These are phyloP conservation scores for Warburgia ugandensis DNA, from an alignment of 164 flowering plant species.

Conservation along the genomic window DNA sequence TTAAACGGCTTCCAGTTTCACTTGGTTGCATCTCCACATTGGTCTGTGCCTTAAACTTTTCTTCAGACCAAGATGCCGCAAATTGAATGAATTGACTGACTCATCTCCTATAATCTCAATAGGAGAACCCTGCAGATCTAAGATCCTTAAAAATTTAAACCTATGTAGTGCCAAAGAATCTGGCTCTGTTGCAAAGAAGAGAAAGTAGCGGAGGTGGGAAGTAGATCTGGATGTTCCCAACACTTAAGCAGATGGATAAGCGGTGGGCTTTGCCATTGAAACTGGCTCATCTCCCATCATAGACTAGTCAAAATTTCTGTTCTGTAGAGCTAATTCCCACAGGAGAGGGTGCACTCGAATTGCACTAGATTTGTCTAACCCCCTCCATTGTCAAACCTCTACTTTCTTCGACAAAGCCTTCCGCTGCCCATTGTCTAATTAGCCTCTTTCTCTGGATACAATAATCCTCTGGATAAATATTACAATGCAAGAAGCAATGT, in stretches of 20 bases:
- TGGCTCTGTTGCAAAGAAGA: neutral
- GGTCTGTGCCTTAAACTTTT: conserved; percentile 5
- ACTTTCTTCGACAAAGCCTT: conserved; percentile 13
- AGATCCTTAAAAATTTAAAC: conserved; percentile 9
- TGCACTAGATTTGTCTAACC: neutral
- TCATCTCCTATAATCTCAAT: neutral
- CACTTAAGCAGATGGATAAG: conserved; percentile 1
- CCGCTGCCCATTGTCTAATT: conserved; percentile 18
- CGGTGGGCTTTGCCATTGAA: neutral
- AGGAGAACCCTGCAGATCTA: conserved; percentile 6
- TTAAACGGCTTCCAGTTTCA: conserved; percentile 5
- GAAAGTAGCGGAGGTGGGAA: conserved; percentile 3
- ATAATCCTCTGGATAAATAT: conserved; percentile 14
- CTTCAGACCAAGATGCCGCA: conserved; percentile 10
- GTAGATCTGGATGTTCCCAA: neutral
- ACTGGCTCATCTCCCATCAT: neutral
- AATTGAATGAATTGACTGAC: conserved; percentile 1
- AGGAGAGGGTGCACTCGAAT: conserved; percentile 13
- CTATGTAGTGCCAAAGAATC: neutral
- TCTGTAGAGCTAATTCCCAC: conserved; percentile 7
- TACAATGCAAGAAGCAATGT: conserved; percentile 18
- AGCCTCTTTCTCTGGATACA: conserved; percentile 9
- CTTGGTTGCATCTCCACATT: neutral
- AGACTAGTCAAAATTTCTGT: neutral
- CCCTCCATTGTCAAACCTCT: neutral